Conservation (phyloP, 768 basidiomycete species). For the Kwoniella shandongensis region DNA sequence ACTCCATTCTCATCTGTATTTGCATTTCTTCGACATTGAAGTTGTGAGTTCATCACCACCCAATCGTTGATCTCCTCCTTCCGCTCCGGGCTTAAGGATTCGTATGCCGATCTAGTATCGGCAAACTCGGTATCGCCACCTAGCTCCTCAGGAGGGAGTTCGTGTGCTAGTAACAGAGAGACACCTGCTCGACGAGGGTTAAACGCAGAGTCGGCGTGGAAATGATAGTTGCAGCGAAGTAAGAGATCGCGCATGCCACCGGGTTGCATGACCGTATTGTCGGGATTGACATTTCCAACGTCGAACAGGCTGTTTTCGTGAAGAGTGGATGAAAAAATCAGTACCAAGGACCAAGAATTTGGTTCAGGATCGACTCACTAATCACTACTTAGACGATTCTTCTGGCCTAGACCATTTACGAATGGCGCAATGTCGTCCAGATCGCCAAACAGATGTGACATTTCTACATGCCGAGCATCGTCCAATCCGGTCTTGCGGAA, state of each 20-base stretch:
- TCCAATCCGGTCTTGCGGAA: constrained; percentile 23
- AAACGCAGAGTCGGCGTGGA: constrained; percentile 26
- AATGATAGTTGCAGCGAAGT: constrained; percentile 28
- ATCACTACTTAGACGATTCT: constrained; percentile 23
- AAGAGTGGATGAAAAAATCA: too few relatives aligned
- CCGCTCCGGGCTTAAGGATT: constrained; percentile 21
- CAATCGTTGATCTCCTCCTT: constrained; percentile 28
- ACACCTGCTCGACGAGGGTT: constrained; percentile 31
- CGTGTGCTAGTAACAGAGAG: constrained; percentile 28
- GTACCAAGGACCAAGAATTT: background rate
- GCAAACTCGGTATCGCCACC: constrained; percentile 37
- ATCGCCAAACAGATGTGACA: constrained; percentile 27
- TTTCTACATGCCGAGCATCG: constrained; percentile 25
- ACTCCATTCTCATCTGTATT: constrained; percentile 20
- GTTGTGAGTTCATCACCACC: constrained; percentile 30
- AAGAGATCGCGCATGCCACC: constrained; percentile 10
- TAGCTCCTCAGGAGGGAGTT: constrained; percentile 28
- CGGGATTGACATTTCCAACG: constrained; percentile 26
- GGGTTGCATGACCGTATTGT: constrained; percentile 22
- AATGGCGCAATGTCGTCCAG: constrained; percentile 25
- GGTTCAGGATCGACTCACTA: constrained; percentile 10
- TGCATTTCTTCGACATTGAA: constrained; percentile 28
- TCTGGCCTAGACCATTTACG: constrained; percentile 22
- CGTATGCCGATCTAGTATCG: constrained; percentile 37
- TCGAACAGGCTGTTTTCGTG: constrained; percentile 24